phyloP scores from a whole-genome alignment of 345 rosid genomes.

The Acer negundo region DNA sequence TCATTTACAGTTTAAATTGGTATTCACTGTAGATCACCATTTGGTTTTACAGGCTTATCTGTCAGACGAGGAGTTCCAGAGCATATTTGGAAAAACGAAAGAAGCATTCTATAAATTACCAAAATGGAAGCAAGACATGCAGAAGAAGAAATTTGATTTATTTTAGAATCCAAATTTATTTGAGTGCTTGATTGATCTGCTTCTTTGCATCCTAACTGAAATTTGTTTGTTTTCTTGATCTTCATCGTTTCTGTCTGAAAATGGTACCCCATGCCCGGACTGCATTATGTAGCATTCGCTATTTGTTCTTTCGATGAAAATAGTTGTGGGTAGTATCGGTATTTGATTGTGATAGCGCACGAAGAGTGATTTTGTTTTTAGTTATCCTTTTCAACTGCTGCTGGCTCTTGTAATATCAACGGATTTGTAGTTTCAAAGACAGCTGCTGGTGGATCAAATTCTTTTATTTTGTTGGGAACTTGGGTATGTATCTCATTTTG shows the following conservation, averaged over 20 bases:
- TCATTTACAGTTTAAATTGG: not conserved
- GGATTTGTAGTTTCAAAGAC: constrained; percentile 36
- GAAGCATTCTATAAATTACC: constrained; percentile 83
- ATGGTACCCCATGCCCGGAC: constrained; percentile 17
- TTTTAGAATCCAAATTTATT: constrained; percentile 42
- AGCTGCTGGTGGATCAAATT: constrained; percentile 29
- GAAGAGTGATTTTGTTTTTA: constrained; percentile 33
- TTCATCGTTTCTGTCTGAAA: constrained; percentile 12
- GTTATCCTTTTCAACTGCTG: constrained; percentile 2
- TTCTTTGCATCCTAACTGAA: constrained; percentile 20
- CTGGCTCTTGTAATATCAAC: constrained; percentile 33
- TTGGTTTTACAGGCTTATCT: constrained; percentile 68
- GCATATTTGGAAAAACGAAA: constrained; percentile 69
- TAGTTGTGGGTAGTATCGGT: constrained; percentile 26
- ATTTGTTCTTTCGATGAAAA: constrained; percentile 14
- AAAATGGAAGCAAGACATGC: constrained; percentile 96
- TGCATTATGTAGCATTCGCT: constrained; percentile 29
- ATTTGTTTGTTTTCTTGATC: constrained; percentile 13
- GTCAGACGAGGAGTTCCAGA: constrained; percentile 77
- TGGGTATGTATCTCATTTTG: constrained; percentile 31
- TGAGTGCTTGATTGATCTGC: constrained; percentile 23
- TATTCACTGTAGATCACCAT: constrained; percentile 1
- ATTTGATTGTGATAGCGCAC: constrained; percentile 37
- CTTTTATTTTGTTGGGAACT: constrained; percentile 31
- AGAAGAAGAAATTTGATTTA: constrained; percentile 79